Conservation (phyloP, 176 grass and related monocot genomes). For the Themeda triandra region DNA sequence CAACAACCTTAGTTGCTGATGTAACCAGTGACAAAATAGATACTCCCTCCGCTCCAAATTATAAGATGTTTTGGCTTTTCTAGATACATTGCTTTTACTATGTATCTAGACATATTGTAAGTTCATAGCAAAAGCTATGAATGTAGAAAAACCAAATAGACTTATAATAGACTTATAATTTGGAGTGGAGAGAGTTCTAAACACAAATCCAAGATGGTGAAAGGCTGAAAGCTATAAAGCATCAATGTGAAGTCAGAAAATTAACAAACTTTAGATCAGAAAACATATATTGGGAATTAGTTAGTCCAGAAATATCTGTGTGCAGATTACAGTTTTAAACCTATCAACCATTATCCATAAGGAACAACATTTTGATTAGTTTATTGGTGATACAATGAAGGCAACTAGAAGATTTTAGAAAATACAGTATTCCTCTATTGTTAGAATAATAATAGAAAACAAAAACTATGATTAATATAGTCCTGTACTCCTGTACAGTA, state of each 20-base stretch:
- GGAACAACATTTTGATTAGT: background rate
- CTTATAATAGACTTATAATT: too few relatives aligned
- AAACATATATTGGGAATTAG: background rate
- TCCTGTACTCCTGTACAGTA: background rate
- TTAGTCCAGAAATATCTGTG: background rate
- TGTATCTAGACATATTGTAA: background rate
- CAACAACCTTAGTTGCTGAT: background rate
- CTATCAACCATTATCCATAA: background rate
- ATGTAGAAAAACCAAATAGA: background rate
- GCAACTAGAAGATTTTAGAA: background rate
- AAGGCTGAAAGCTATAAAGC: background rate
- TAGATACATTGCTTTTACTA: background rate
- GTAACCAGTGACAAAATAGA: background rate
- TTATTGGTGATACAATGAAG: background rate
- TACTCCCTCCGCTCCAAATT: background rate
- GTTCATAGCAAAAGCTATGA: background rate
- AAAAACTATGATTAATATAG: background rate
- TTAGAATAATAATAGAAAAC: background rate
- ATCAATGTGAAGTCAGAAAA: background rate
- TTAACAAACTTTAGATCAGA: background rate
- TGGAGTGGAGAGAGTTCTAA: background rate
- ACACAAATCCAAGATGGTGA: background rate
- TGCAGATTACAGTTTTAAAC: background rate
- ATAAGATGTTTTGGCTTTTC: background rate
- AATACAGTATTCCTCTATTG: background rate